Evolutionary conservation across 257 asterid species (phyloP).

Genomic region (Solanum habrochaites): DNA sequence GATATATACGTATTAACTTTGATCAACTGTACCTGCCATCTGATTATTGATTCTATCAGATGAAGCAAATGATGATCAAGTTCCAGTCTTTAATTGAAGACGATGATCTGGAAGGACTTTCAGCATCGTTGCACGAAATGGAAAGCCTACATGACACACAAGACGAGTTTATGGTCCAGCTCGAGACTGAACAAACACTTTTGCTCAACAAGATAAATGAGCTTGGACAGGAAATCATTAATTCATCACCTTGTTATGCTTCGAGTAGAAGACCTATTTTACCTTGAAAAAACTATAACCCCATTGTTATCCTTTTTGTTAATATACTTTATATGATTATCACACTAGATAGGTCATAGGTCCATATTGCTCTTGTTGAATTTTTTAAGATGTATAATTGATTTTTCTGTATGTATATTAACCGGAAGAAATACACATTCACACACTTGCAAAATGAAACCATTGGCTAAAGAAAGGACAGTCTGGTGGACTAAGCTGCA

Average conservation of each 20-base stretch:
- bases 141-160: constrained; percentile 63
- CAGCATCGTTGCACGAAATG: constrained; percentile 46
- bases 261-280: constrained; percentile 38
- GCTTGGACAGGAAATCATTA: constrained; percentile 87
- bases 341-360: neutral
- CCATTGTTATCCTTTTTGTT: neutral
- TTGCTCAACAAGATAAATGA: constrained; percentile 64
- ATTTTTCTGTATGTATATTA: constrained; percentile 1
- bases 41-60: constrained; percentile 24
- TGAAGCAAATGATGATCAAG: constrained; percentile 66
- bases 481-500: neutral
- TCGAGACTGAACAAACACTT: constrained; percentile 74
- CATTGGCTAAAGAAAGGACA: neutral
- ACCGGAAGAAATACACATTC: neutral
- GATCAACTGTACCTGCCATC: neutral
- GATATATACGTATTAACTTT: neutral
- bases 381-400: neutral
- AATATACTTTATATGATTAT: neutral
- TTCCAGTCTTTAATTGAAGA: constrained; percentile 56
- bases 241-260: constrained; percentile 38
- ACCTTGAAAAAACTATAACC: constrained; percentile 11
- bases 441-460: neutral
- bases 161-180: constrained; percentile 61
- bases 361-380: neutral
- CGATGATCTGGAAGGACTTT: constrained; percentile 45